Base-by-base conservation (phyloP, 1,284 basidiomycete genomes). In the Rhodotorula sp. region DNA sequence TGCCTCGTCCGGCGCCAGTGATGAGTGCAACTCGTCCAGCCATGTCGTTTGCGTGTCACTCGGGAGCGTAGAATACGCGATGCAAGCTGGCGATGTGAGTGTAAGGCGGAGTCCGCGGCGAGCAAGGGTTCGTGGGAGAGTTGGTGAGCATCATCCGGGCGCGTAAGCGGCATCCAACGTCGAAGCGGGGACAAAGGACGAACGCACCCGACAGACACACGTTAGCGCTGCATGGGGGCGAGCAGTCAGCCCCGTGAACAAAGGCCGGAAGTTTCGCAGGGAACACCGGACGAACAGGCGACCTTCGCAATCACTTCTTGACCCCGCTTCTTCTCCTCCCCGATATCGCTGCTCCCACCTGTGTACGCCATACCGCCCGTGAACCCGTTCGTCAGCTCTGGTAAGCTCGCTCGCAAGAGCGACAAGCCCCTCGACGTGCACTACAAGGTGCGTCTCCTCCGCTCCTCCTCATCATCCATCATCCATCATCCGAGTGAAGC, bases 1-100 rank as follows among this genome's bases (percentile, higher is more conserved):
- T 66, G 13, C 65, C 65, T 2, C 65, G 51, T 48, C 65, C 65
- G 2, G 65, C 65, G 26, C 65, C 65, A 5, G 65, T 59, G 30
- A 59, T 59, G 46, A 59, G 46, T 16, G 46, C 54, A 8, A 59
- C 58, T 1, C 58, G 58, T 5, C 30, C 11, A 24, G 58, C 46
- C 58, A 59, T 59, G 10, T 2, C 18, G 24, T 24, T 5, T 16
- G 46, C 30, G 1, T 5, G 5, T 10, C 2, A 20, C 15, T 30
- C 5, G 30, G 7, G 18, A 28, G n/a, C 55, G 57, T 22, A 16
- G 9, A 18, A 15, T 2, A 24, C 44, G 22, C 10, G 20, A 31
- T 22, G 4, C 6, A 13, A 11, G 22, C 2, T 16, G 15, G 46
- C 22, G 30, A 18, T 2, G 40, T 18, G 51, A 53, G 22, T n/a